Conservation (phyloP, 176 grass and related monocot species). For the Cenchrus fungigraminus region DNA sequence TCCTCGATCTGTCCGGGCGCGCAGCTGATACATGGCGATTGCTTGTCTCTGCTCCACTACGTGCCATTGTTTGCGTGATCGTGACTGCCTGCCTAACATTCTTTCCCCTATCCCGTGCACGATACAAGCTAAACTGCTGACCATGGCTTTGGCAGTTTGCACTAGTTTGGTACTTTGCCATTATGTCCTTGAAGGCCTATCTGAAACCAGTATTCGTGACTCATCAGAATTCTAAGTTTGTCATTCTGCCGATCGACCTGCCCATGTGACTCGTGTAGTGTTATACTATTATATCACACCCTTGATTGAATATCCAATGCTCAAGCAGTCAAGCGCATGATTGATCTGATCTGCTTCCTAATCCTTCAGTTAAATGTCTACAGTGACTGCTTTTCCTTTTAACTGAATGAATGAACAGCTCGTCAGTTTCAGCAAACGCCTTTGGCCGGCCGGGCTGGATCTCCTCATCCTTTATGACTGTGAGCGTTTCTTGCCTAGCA, state of each 20-base stretch:
- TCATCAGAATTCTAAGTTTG: too few species aligned
- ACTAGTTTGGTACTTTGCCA: background rate
- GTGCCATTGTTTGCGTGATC: background rate
- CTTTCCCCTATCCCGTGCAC: background rate
- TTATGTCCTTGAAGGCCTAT: background rate
- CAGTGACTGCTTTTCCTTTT: too few species aligned
- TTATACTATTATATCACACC: too few species aligned
- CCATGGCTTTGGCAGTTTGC: background rate
- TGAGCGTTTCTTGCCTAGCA: background rate
- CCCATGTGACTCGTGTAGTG: background rate
- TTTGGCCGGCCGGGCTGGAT: background rate
- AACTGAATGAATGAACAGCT: background rate
- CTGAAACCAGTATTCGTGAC: background rate
- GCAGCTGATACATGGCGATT: background rate
- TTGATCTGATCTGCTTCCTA: background rate
- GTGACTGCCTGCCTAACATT: slow-evolving; percentile 3
- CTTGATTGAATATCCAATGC: background rate
- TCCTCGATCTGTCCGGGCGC: background rate
- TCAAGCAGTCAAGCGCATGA: background rate
- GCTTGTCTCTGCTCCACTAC: background rate
- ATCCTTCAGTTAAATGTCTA: background rate
- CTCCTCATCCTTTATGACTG: background rate
- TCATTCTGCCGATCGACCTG: background rate
- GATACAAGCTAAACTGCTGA: background rate
- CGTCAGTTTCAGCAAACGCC: background rate